Evolutionary conservation across 129 eudicot genomes (phyloP).

Genomic region (Kitagawia praeruptora): DNA sequence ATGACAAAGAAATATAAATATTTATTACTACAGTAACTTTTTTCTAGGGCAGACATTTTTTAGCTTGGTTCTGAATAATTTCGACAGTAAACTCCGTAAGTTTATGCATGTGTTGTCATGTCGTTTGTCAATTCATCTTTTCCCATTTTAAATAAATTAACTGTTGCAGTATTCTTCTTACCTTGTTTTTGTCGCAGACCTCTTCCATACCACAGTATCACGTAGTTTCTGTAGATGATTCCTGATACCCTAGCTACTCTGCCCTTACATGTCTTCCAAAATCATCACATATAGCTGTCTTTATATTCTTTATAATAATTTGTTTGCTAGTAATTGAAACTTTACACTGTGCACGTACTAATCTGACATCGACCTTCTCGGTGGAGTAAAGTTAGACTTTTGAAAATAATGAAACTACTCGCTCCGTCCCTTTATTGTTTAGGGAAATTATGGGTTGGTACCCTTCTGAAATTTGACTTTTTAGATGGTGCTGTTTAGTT

Average conservation of each 20-base stretch:
- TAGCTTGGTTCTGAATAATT: too few relatives aligned
- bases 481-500: too few relatives aligned
- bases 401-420: too few relatives aligned
- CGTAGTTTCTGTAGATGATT: neutral
- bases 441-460: too few relatives aligned
- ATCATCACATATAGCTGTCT: neutral
- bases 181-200: neutral
- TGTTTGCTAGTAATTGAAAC: neutral
- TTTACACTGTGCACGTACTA: conserved; percentile 1
- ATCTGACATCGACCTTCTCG: neutral
- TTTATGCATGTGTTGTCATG: neutral
- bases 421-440: too few relatives aligned
- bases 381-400: too few relatives aligned
- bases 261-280: neutral
- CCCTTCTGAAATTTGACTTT: too few relatives aligned
- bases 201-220: neutral
- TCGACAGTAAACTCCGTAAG: neutral
- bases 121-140: neutral
- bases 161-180: conserved; percentile 1
- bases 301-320: neutral
- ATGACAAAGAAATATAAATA: too few relatives aligned
- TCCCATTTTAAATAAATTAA: neutral
- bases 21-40: too few relatives aligned
- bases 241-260: neutral
- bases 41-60: too few relatives aligned